Evolutionary conservation across 2,329 filamentous ascomycete species (phyloP).

Genomic region (Diaporthe sp.): DNA sequence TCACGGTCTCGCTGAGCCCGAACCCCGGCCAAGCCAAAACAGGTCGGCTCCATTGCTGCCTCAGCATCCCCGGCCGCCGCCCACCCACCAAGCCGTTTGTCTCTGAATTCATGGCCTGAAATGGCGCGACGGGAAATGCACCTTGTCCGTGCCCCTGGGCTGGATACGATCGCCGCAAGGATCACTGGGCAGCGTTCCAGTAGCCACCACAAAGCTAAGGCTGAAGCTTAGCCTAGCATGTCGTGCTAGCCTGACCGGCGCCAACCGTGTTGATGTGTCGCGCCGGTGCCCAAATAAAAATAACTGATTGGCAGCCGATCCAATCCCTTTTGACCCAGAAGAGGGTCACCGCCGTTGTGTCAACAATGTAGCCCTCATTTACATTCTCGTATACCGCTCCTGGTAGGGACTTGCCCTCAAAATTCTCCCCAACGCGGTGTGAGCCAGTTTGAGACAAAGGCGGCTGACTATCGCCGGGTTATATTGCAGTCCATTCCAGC

Average conservation of each 20-base stretch:
- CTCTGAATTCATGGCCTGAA: neutral
- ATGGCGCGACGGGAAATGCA: neutral
- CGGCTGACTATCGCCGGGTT: slow-evolving; percentile 19
- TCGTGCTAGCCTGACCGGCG: neutral
- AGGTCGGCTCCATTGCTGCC: neutral
- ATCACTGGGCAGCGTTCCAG: slow-evolving; percentile 12
- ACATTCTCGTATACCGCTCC: slow-evolving; percentile 22
- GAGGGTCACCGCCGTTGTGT: neutral
- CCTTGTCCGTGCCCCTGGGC: neutral
- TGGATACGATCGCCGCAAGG: slow-evolving; percentile 23
- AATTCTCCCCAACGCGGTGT: neutral
- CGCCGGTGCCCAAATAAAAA: neutral
- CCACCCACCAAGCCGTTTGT: neutral
- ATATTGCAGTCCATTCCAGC: slow-evolving; percentile 11
- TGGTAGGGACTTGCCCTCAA: neutral
- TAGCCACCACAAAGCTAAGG: slow-evolving; percentile 13
- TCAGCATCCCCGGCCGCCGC: slow-evolving; percentile 4
- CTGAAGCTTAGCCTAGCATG: slow-evolving; percentile 25
- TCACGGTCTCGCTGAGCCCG: neutral
- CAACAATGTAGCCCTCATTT: slow-evolving; percentile 3
- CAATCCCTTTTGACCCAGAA: neutral
- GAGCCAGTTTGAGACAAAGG: slow-evolving; percentile 13
- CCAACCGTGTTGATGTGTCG: slow-evolving; percentile 15
- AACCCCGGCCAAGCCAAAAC: slow-evolving; percentile 2
- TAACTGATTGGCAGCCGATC: slow-evolving; percentile 21